A percentile compares a stretch with the other conserved stretches of the same genome.
These are phyloP conservation scores for Hypoxylon sp. DNA, from an alignment of 2,329 filamentous ascomycete genomes.

Conservation along the genomic window DNA sequence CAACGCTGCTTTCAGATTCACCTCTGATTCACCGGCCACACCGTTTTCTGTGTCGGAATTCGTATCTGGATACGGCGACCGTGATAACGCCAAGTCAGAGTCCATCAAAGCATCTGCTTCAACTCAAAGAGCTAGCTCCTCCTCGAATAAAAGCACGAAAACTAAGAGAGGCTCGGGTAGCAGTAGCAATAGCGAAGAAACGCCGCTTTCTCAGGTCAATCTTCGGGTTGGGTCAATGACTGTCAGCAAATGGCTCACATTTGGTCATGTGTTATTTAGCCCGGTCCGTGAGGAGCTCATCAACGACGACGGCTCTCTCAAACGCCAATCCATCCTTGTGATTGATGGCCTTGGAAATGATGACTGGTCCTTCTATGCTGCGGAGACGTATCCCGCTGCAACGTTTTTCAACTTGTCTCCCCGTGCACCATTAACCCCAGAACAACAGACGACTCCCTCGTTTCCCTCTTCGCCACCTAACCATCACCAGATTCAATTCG, in stretches of 20 bases:
- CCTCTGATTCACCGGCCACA: conserved; percentile 58
- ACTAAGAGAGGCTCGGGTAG: conserved; percentile 58
- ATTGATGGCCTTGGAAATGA: conserved; percentile 88
- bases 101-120: conserved; percentile 30
- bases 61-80: conserved; percentile 57
- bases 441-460: conserved; percentile 59
- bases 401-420: conserved; percentile 83
- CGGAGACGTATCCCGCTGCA: conserved; percentile 80
- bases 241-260: conserved; percentile 89
- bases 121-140: conserved; percentile 50
- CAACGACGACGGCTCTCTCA: conserved; percentile 63
- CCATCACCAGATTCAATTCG: conserved; percentile 80
- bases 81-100: conserved; percentile 51
- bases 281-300: conserved; percentile 80
- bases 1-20: conserved; percentile 61
- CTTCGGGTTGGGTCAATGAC: conserved; percentile 84
- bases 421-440: conserved; percentile 63
- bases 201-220: conserved; percentile 78
- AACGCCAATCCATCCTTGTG: conserved; percentile 76
- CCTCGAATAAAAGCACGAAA: conserved; percentile 52
- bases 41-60: conserved; percentile 61
- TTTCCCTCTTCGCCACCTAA: conserved; percentile 74
- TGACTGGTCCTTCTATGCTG: conserved; percentile 89
- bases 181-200: conserved; percentile 67
- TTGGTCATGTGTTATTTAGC: conserved; percentile 86